phyloP scores from a whole-genome alignment of 2,329 filamentous ascomycete genomes.

The Acrocalymma vagum region DNA sequence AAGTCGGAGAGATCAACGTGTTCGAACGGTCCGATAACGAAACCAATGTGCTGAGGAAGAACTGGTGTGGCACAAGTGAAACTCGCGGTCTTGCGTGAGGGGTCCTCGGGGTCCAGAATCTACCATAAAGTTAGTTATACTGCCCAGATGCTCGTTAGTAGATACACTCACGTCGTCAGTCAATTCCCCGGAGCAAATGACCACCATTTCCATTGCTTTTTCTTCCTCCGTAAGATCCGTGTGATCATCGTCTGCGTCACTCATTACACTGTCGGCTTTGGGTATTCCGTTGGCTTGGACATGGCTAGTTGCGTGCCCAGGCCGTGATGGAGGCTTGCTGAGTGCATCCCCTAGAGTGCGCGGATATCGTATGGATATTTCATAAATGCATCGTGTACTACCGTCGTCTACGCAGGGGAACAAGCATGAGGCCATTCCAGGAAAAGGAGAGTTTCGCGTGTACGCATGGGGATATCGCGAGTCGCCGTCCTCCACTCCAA shows the following conservation, averaged over 20 bases:
- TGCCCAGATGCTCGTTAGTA: background rate
- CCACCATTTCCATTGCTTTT: conserved; percentile 85
- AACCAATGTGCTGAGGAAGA: conserved; percentile 88
- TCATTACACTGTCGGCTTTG: conserved; percentile 43
- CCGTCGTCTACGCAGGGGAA: conserved; percentile 95
- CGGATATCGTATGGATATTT: conserved; percentile 85
- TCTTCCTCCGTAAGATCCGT: conserved; percentile 74
- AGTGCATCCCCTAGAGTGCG: conserved; percentile 82
- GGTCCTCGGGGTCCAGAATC: conserved; percentile 76
- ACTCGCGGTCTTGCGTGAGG: conserved; percentile 85
- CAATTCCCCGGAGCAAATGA: conserved; percentile 89
- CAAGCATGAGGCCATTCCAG: conserved; percentile 82
- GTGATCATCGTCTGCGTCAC: conserved; percentile 46
- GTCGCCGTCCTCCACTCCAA: conserved; percentile 82
- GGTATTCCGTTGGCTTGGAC: conserved; percentile 26
- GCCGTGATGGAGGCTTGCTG: conserved; percentile 47
- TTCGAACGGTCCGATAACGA: conserved; percentile 94
- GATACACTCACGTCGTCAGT: conserved; percentile 71
- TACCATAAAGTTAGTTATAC: conserved; percentile 27
- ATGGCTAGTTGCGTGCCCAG: conserved; percentile 21
- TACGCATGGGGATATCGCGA: conserved; percentile 90
- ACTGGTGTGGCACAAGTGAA: conserved; percentile 76
- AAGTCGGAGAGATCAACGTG: conserved; percentile 89
- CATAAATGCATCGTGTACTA: conserved; percentile 83
- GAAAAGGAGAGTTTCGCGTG: conserved; percentile 80